phyloP scores from a whole-genome alignment of 2,329 filamentous ascomycete species.

The Colletotrichum sp. region DNA sequence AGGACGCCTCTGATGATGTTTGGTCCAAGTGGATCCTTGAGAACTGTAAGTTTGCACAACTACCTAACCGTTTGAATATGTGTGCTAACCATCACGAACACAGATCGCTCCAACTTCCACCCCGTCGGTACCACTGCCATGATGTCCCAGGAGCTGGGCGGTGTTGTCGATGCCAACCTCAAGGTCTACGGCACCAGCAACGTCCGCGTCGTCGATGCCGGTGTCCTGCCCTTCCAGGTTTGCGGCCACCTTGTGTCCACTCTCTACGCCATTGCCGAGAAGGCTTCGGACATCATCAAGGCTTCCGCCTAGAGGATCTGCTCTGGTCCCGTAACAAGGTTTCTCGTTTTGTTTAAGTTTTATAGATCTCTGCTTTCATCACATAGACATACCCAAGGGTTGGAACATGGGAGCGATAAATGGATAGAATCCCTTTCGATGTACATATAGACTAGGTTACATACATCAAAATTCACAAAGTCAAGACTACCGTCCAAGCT shows the following conservation, averaged over 20 bases:
- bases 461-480: neutral
- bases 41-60: neutral
- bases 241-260: conserved; percentile 55
- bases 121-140: conserved; percentile 54
- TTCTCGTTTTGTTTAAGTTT: neutral
- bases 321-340: neutral
- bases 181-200: conserved; percentile 56
- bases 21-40: conserved; percentile 7
- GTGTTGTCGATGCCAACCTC: conserved; percentile 51
- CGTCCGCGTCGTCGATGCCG: conserved; percentile 55
- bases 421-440: neutral
- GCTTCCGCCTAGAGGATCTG: neutral
- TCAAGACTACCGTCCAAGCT: rapidly evolving
- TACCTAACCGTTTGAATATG: neutral
- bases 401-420: neutral
- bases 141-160: conserved; percentile 53
- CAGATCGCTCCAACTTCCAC: conserved; percentile 42
- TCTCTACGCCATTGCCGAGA: conserved; percentile 59
- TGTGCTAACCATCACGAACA: neutral
- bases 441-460: neutral
- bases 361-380: neutral
- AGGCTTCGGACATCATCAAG: conserved; percentile 37
- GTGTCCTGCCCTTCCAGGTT: conserved; percentile 52
- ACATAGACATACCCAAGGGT: neutral
- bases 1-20: conserved; percentile 30